Base-by-base conservation (phyloP, 805 yeast genomes). In the Lipomyces oligophaga region DNA sequence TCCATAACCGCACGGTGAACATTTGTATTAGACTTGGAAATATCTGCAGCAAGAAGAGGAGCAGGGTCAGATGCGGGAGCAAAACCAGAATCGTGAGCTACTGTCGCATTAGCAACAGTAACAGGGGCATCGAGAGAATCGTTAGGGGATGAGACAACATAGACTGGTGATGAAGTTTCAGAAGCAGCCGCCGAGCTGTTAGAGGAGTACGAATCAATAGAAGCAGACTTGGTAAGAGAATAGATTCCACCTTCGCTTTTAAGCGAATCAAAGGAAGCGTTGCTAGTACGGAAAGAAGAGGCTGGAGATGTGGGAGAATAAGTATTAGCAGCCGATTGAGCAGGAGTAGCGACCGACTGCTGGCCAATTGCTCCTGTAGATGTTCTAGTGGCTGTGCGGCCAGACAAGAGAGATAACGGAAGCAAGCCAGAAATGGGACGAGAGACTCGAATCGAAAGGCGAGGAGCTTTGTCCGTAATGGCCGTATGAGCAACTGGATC, bases 1-100 rank as follows among this genome's bases (percentile, higher is more conserved):
- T 57, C 59, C 53, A 55, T 48, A 19, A 45, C 40, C 11, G 57
- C 59, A 13, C 57, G 58, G 50, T 55, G 58, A 8, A 55, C 58
- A 37, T 52, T 52, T 20, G 56, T 41, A 27, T 49, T 42, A 19
- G 56, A 41, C 13, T 32, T 10, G 3, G 52, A 35, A 15, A 47
- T 50, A 11, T 39, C 42, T 20, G 41, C 40, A 10, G 41, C 38
- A n/a, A 32, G 26, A 7, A 31, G 34, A 10, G 41, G 28, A 11
- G 52, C 40, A 16, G 38, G 31, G 3, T 25, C 38, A 4, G 37
- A 22, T 2, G 46, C 21, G 8, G 35, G 22, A 5, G 38, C 19
- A 38, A 11, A 16, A 38, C 28, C 20, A 37, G 21, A 18, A n/a
- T n/a, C n/a, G n/a, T n/a, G n/a, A n/a, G n/a, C n/a, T n/a, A n/a